Conservation (phyloP, 225 moss, liverwort and hornwort genomes). For the Bryoerythrophyllum caledonicum region DNA sequence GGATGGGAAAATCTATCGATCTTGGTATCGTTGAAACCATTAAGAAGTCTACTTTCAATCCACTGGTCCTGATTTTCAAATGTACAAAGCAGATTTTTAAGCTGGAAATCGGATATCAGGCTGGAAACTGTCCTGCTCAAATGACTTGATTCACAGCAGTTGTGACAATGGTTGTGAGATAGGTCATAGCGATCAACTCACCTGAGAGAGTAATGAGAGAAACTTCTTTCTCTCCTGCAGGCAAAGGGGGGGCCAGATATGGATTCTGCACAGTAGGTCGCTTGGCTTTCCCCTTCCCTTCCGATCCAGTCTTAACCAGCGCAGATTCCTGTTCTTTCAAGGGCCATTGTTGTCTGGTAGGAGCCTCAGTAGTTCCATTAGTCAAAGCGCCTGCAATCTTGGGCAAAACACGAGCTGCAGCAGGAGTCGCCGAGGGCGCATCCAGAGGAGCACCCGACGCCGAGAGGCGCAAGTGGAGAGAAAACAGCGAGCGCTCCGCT, state of each 20-base stretch:
- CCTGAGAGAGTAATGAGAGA: conserved; percentile 49
- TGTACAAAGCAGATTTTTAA: no score
- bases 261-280: conserved; percentile 71
- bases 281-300: conserved; percentile 85
- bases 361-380: conserved; percentile 32
- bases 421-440: conserved; percentile 32
- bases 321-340: conserved; percentile 68
- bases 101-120: no score
- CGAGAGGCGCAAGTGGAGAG: conserved; percentile 74
- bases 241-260: conserved; percentile 68
- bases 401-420: conserved; percentile 32
- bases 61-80: no score
- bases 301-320: conserved; percentile 50
- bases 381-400: conserved; percentile 47
- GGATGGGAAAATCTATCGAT: no score
- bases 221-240: conserved; percentile 73
- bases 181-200: conserved; percentile 12
- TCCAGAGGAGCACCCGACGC: conserved; percentile 46
- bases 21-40: no score
- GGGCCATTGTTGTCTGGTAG: conserved; percentile 91
- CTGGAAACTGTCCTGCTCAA: no score
- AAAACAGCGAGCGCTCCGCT: conserved; percentile 83
- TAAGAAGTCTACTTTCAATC: no score
- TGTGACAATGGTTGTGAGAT: neutral
- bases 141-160: neutral